Percentiles rank a stretch among this genome's conserved stretches.
These are phyloP conservation scores for Fusarium abutilonis DNA, from an alignment of 2,329 filamentous ascomycete genomes.

Conservation along the genomic window DNA sequence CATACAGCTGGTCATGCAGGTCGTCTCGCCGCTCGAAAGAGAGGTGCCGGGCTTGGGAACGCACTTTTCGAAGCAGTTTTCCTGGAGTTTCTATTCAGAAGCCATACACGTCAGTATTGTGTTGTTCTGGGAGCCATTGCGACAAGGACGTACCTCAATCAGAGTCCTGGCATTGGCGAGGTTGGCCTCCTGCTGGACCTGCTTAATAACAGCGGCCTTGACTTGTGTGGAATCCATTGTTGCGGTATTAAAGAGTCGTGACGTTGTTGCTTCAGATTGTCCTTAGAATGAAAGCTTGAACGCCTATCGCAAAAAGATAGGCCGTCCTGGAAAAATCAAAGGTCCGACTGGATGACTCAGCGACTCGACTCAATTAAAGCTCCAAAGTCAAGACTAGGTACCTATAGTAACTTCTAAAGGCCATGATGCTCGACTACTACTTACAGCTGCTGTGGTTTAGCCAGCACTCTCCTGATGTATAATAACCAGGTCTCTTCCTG, in stretches of 20 bases:
- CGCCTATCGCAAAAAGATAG: slow-evolving; percentile 15
- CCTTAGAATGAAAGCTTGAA: slow-evolving; percentile 28
- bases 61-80: slow-evolving; percentile 83
- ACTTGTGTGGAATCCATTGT: slow-evolving; percentile 67
- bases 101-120: slow-evolving; percentile 15
- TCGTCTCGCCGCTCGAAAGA: slow-evolving; percentile 73
- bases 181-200: slow-evolving; percentile 71
- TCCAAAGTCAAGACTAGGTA: not conserved
- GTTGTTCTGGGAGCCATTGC: slow-evolving; percentile 11
- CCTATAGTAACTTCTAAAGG: no score
- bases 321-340: slow-evolving; percentile 27
- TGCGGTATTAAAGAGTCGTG: slow-evolving; percentile 35
- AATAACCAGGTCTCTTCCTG: not conserved
- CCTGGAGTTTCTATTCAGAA: slow-evolving; percentile 74
- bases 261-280: slow-evolving; percentile 25
- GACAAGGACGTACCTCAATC: slow-evolving; percentile 66
- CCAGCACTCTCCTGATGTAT: no score
- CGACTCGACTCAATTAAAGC: not conserved
- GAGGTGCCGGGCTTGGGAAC: slow-evolving; percentile 74
- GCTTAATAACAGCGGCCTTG: slow-evolving; percentile 71
- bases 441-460: not conserved
- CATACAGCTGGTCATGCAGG: slow-evolving; percentile 80
- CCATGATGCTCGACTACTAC: not conserved
- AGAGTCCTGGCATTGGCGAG: slow-evolving; percentile 74
- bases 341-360: slow-evolving; percentile 34